A percentile compares a stretch with the other conserved stretches of the same genome.
These are phyloP conservation scores for Ceratobasidium sp. DNA, from an alignment of 1,284 basidiomycete species.

Conservation along the genomic window DNA sequence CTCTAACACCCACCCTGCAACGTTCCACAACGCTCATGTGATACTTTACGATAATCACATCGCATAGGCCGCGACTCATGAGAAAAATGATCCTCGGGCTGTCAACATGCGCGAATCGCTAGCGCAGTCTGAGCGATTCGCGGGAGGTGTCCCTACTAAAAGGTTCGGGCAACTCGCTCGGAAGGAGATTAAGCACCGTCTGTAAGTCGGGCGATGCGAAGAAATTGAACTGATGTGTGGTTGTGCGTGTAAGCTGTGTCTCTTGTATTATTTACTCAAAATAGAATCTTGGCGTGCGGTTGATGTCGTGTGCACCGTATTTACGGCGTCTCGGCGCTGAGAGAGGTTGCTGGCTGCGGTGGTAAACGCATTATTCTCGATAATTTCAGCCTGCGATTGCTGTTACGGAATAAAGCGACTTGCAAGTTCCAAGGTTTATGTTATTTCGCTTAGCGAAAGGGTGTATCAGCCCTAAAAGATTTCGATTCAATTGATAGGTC, in stretches of 20 bases:
- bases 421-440: neutral
- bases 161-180: slow-evolving; percentile 71
- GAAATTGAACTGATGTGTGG: neutral
- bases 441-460: slow-evolving; percentile 29
- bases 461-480: neutral
- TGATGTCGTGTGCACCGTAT: neutral
- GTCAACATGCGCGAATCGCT: slow-evolving; percentile 78
- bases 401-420: too few relatives aligned
- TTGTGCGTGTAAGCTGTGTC: slow-evolving; percentile 26
- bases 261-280: neutral
- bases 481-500: slow-evolving; percentile 13
- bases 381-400: too few relatives aligned
- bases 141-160: slow-evolving; percentile 67
- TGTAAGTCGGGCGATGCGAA: slow-evolving; percentile 56
- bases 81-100: slow-evolving; percentile 74
- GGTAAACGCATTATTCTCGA: too few relatives aligned
- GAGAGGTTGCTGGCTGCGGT: too few relatives aligned
- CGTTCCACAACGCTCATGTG: too few relatives aligned
- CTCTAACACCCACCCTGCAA: neutral
- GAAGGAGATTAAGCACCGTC: slow-evolving; percentile 75
- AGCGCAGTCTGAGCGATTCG: slow-evolving; percentile 73
- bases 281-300: too few relatives aligned
- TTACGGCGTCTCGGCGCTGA: neutral
- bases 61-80: slow-evolving; percentile 65
- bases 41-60: neutral